Evolutionary conservation across 768 basidiomycete genomes (phyloP).

Genomic region (Russula ochroleuca): DNA sequence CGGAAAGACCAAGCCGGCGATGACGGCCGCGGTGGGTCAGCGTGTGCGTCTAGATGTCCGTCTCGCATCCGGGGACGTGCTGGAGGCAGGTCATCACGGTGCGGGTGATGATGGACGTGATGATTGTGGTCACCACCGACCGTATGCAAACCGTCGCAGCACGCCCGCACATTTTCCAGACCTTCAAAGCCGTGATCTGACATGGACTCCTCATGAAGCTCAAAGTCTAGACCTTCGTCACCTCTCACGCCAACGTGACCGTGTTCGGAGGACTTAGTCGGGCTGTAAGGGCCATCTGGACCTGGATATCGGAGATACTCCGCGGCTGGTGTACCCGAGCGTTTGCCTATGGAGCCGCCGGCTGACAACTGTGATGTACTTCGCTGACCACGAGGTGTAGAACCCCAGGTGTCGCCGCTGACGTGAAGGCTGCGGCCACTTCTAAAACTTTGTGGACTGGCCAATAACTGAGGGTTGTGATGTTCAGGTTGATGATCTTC

Average conservation of each 20-base stretch:
- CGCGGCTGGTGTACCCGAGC: constrained; percentile 84
- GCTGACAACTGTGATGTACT: constrained; percentile 77
- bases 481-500: constrained; percentile 43
- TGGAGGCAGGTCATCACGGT: constrained; percentile 31
- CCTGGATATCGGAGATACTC: constrained; percentile 83
- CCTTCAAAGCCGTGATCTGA: constrained; percentile 86
- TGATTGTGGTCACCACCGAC: constrained; percentile 63
- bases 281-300: constrained; percentile 74
- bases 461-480: constrained; percentile 42
- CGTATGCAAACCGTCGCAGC: constrained; percentile 84
- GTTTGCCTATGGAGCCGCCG: constrained; percentile 73
- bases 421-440: constrained; percentile 56
- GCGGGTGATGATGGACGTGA: constrained; percentile 46
- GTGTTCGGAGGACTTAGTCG: constrained; percentile 50
- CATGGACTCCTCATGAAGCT: constrained; percentile 67
- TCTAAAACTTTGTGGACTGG: constrained; percentile 72
- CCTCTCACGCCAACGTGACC: constrained; percentile 38
- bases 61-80: constrained; percentile 41
- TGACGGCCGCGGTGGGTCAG: constrained; percentile 53
- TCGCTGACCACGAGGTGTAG: constrained; percentile 61
- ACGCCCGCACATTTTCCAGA: constrained; percentile 90
- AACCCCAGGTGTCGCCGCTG: constrained; percentile 61
- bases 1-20: constrained; percentile 87
- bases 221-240: constrained; percentile 73
- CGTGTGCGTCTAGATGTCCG: constrained; percentile 50